Conservation (phyloP, 2,329 filamentous ascomycete species). For the Plectosphaerella sp. region DNA sequence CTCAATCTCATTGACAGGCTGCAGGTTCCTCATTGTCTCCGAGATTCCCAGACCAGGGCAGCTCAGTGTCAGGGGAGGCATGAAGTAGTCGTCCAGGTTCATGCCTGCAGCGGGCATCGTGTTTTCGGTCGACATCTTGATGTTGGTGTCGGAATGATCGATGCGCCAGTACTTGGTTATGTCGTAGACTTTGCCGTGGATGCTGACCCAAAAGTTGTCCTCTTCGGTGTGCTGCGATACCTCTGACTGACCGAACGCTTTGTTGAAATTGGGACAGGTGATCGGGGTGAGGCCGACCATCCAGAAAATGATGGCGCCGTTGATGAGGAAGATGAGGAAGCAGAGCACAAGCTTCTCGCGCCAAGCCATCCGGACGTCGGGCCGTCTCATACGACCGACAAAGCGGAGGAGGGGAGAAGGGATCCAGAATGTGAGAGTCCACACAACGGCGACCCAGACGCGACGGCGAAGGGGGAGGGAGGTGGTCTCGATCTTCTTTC, state of each 20-base stretch:
- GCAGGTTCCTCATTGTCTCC: conserved; percentile 46
- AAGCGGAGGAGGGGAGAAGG: conserved; percentile 78
- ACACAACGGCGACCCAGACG: conserved; percentile 77
- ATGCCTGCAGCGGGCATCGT: conserved; percentile 79
- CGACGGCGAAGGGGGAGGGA: conserved; percentile 61
- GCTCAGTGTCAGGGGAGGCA: conserved; percentile 67
- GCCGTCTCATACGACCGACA: conserved; percentile 92
- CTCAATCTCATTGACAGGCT: conserved; percentile 49
- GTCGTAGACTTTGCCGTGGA: conserved; percentile 88
- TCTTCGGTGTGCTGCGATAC: conserved; percentile 66
- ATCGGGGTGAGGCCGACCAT: conserved; percentile 82
- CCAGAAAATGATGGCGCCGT: conserved; percentile 82
- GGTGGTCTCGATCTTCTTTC: conserved; percentile 71
- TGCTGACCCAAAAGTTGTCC: conserved; percentile 80
- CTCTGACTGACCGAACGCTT: conserved; percentile 74
- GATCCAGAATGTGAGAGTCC: conserved; percentile 90
- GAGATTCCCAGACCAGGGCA: conserved; percentile 70
- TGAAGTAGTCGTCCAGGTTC: conserved; percentile 82
- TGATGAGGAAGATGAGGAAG: conserved; percentile 74
- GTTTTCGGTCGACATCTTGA: conserved; percentile 51
- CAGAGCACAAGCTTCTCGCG: conserved; percentile 88
- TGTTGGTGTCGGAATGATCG: conserved; percentile 73
- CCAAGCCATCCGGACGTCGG: conserved; percentile 96
- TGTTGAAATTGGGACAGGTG: conserved; percentile 86
- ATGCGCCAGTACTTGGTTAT: conserved; percentile 81